A percentile compares a stretch with the other conserved stretches of the same genome.
Evolutionary conservation across 2,329 filamentous ascomycete species (phyloP).

Genomic region (Cladosporium sp.): DNA sequence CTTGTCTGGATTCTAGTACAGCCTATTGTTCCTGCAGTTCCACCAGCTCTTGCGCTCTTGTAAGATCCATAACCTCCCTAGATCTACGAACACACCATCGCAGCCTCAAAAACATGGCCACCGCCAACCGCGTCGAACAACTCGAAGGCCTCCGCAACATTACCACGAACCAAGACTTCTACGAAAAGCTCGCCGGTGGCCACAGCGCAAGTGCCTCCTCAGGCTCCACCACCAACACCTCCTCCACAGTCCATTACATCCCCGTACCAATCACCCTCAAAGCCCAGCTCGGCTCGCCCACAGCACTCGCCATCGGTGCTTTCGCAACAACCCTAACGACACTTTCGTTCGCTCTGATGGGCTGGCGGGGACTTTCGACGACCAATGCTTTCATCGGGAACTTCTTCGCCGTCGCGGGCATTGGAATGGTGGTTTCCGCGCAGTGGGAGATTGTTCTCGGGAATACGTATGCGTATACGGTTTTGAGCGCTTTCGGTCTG

Average conservation of each 20-base stretch:
- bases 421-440: conserved; percentile 51
- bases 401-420: conserved; percentile 49
- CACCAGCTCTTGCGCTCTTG: not conserved
- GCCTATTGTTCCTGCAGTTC: not conserved
- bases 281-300: conserved; percentile 32
- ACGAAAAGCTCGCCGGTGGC: conserved; percentile 25
- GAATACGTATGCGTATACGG: conserved; percentile 50
- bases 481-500: conserved; percentile 52
- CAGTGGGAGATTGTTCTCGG: conserved; percentile 53
- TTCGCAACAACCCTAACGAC: conserved; percentile 54
- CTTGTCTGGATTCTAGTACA: too few species aligned
- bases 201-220: conserved; percentile 17
- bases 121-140: conserved; percentile 25
- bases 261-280: conserved; percentile 30
- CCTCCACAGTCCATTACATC: conserved; percentile 17
- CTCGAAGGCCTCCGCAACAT: conserved; percentile 26
- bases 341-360: conserved; percentile 51
- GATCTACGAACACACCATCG: not conserved
- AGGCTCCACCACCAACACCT: not conserved
- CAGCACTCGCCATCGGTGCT: conserved; percentile 48
- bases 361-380: conserved; percentile 48
- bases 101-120: conserved; percentile 16
- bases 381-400: conserved; percentile 52
- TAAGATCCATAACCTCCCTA: not conserved
- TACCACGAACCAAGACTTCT: conserved; percentile 24